phyloP scores from a whole-genome alignment of 1,284 basidiomycete genomes.

The Fomes fomentarius region DNA sequence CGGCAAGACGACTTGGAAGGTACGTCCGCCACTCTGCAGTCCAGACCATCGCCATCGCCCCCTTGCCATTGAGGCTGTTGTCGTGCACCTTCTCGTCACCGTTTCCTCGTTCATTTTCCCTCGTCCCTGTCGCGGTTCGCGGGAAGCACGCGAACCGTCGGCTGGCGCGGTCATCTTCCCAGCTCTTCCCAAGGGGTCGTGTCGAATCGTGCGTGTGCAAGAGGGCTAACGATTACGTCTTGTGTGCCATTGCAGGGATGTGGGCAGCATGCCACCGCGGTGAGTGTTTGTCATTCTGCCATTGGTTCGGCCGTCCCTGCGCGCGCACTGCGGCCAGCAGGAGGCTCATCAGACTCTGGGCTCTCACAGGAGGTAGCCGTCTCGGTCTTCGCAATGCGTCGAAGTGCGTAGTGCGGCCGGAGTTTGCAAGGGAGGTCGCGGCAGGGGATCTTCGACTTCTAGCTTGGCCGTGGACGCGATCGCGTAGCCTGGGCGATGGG shows the following conservation, averaged over 20 bases:
- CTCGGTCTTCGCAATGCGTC: too few species aligned
- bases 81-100: not conserved
- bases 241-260: slow-evolving; percentile 57
- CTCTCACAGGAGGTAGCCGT: too few species aligned
- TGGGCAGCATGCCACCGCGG: slow-evolving; percentile 64
- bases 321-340: too few species aligned
- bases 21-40: slow-evolving; percentile 36
- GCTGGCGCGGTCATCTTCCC: slow-evolving; percentile 5
- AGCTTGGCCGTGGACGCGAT: slow-evolving; percentile 14
- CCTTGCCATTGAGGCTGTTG: too few species aligned
- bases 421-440: not conserved
- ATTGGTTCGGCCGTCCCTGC: too few species aligned
- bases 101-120: not conserved
- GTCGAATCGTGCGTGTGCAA: slow-evolving; percentile 4
- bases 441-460: slow-evolving; percentile 2
- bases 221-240: slow-evolving; percentile 25
- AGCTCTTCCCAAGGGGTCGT: not conserved
- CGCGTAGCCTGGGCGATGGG: slow-evolving; percentile 12
- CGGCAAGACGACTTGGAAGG: slow-evolving; percentile 77
- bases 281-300: too few species aligned
- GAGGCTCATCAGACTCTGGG: too few species aligned
- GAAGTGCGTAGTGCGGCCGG: too few species aligned
- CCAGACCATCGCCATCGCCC: not conserved
- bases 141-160: slow-evolving; percentile 13
- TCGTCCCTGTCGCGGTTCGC: slow-evolving; percentile 6